A percentile compares a stretch with the other conserved stretches of the same genome.
Evolutionary conservation across 805 yeast genomes (phyloP).

Genomic region (Candida piceae): DNA sequence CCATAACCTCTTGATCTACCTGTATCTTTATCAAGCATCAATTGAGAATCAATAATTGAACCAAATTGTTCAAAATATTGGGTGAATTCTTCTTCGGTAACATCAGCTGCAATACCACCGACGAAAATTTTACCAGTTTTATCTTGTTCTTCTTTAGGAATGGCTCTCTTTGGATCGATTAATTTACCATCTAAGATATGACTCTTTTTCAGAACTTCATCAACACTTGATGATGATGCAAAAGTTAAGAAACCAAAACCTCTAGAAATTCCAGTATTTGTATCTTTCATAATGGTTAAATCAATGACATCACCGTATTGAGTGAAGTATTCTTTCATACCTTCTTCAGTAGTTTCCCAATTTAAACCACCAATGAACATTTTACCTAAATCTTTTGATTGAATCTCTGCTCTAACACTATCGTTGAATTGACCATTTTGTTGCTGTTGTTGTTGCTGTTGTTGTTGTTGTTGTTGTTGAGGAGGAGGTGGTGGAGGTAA

Average conservation of each 20-base stretch:
- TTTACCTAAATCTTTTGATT: conserved; percentile 71
- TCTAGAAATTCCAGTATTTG: conserved; percentile 78
- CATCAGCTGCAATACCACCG: conserved; percentile 94
- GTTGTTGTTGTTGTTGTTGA: conserved; percentile 16
- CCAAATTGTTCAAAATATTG: conserved; percentile 85
- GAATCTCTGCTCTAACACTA: conserved; percentile 42
- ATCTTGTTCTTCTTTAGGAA: conserved; percentile 96
- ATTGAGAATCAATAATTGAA: conserved; percentile 87
- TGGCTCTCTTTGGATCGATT: conserved; percentile 96
- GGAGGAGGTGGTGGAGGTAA: conserved; percentile 17
- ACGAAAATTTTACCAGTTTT: conserved; percentile 95
- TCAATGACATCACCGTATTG: conserved; percentile 88
- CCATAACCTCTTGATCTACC: conserved; percentile 98
- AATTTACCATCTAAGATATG: conserved; percentile 93
- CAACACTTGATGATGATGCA: conserved; percentile 74
- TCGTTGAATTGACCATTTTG: conserved; percentile 19
- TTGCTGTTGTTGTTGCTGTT: conserved; percentile 7
- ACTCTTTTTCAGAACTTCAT: conserved; percentile 76
- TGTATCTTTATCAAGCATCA: conserved; percentile 95
- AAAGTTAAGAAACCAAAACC: conserved; percentile 95
- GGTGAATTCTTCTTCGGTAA: conserved; percentile 85
- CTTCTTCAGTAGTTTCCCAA: conserved; percentile 95
- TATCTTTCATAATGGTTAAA: conserved; percentile 89
- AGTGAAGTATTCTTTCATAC: conserved; percentile 72
- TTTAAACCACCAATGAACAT: conserved; percentile 96